These are phyloP conservation scores for Candida patagonica DNA, from an alignment of 805 yeast species.

Conservation along the genomic window DNA sequence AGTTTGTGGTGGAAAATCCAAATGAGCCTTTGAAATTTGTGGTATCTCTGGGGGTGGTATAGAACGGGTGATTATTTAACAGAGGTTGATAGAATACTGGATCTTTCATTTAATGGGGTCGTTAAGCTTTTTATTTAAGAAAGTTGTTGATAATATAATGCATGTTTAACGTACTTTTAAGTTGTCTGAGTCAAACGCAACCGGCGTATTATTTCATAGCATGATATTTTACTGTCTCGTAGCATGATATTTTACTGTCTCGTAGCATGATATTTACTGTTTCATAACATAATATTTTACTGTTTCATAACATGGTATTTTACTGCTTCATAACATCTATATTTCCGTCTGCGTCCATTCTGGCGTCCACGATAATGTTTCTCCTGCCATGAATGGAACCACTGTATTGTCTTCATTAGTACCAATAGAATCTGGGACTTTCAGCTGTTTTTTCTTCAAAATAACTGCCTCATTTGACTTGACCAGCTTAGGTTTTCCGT, in stretches of 20 bases:
- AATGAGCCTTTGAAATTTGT: slow-evolving; percentile 39
- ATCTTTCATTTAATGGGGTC: too few relatives aligned
- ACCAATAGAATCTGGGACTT: slow-evolving; percentile 51
- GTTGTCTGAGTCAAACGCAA: not conserved
- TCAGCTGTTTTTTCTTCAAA: slow-evolving; percentile 42
- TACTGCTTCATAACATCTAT: not conserved
- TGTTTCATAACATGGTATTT: too few relatives aligned
- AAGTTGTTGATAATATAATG: too few relatives aligned
- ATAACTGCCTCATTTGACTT: slow-evolving; percentile 34
- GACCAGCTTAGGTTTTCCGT: slow-evolving; percentile 39
- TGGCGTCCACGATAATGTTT: slow-evolving; percentile 57
- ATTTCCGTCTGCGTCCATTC: slow-evolving; percentile 47
- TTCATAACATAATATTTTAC: too few relatives aligned
- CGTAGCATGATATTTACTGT: too few relatives aligned
- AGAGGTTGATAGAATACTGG: too few relatives aligned
- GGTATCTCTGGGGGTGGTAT: slow-evolving; percentile 41
- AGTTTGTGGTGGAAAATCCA: slow-evolving; percentile 35
- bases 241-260: too few relatives aligned
- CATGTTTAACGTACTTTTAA: too few relatives aligned
- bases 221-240: too few relatives aligned
- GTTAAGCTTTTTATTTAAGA: too few relatives aligned
- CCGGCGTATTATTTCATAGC: too few relatives aligned
- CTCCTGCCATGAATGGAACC: slow-evolving; percentile 85
- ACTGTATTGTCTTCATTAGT: slow-evolving; percentile 40
- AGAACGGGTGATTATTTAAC: not conserved